phyloP scores from a whole-genome alignment of 2,329 filamentous ascomycete species.

The Penicillium capsulatum region DNA sequence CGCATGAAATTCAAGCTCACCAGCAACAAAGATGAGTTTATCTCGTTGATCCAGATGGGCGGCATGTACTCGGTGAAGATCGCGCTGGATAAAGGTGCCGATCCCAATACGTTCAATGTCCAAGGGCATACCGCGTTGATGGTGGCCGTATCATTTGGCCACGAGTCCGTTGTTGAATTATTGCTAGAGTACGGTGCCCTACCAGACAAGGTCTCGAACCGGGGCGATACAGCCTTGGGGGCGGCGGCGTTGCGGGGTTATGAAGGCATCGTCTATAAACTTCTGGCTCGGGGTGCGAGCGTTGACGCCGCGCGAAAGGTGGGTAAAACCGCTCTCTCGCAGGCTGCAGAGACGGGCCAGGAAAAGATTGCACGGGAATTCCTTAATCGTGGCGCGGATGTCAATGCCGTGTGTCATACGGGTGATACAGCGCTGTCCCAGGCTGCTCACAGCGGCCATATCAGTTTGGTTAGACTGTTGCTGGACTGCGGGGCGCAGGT shows the following conservation, averaged over 20 bases:
- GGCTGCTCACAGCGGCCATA: constrained; percentile 13
- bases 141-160: constrained; percentile 12
- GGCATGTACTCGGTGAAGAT: constrained; percentile 2
- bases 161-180: constrained; percentile 9
- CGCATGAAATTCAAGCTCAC: constrained; percentile 13
- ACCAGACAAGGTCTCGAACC: neutral
- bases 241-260: constrained; percentile 9
- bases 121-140: constrained; percentile 15
- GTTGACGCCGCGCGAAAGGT: constrained; percentile 1
- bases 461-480: constrained; percentile 10
- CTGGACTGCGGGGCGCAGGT: constrained; percentile 11
- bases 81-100: constrained; percentile 14
- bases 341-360: constrained; percentile 12
- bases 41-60: constrained; percentile 8
- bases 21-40: constrained; percentile 11
- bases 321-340: constrained; percentile 8
- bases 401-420: constrained; percentile 9
- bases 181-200: constrained; percentile 13
- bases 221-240: constrained; percentile 11
- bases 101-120: constrained; percentile 8
- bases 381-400: constrained; percentile 13
- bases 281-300: constrained; percentile 9
- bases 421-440: constrained; percentile 15
- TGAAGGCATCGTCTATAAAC: constrained; percentile 11
- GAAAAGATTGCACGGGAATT: constrained; percentile 11